phyloP scores from a whole-genome alignment of 2,329 filamentous ascomycete genomes.

The Harringtonia lauricola region DNA sequence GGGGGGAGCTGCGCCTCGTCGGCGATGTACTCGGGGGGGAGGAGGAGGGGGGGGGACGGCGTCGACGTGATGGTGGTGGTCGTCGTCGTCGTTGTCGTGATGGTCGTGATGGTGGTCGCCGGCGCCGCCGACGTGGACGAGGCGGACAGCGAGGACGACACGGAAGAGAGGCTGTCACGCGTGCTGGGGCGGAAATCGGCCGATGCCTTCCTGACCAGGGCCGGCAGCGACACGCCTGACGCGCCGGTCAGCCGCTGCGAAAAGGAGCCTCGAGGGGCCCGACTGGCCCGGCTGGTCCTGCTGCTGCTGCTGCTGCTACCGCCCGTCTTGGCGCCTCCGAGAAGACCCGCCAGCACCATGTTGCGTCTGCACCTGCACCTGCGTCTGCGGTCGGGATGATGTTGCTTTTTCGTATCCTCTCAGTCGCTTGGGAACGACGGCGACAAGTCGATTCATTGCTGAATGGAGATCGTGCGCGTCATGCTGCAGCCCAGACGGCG shows the following conservation, averaged over 20 bases:
- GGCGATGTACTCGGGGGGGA: constrained; percentile 37
- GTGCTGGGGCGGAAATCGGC: not conserved
- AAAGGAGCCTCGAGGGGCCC: no score
- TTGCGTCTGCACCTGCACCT: not conserved
- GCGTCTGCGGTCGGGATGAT: no score
- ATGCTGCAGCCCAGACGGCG: no score
- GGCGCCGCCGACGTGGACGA: not conserved
- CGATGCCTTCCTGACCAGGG: no score
- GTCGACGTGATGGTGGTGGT: no score
- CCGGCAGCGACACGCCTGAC: no score
- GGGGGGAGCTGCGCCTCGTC: constrained; percentile 43
- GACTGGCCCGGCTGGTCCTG: not conserved
- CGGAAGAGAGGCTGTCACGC: not conserved
- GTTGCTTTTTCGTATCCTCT: no score
- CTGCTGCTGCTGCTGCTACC: not conserved
- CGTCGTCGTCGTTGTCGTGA: not conserved
- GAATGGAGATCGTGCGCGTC: no score
- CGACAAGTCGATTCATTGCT: no score
- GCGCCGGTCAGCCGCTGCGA: no score
- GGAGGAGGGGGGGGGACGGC: no score
- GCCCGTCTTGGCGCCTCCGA: not conserved
- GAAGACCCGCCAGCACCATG: not conserved
- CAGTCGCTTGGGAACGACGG: no score
- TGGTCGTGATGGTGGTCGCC: not conserved
- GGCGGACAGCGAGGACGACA: not conserved